phyloP scores from a whole-genome alignment of 1,284 basidiomycete genomes.

The Ceratobasidium sp. region DNA sequence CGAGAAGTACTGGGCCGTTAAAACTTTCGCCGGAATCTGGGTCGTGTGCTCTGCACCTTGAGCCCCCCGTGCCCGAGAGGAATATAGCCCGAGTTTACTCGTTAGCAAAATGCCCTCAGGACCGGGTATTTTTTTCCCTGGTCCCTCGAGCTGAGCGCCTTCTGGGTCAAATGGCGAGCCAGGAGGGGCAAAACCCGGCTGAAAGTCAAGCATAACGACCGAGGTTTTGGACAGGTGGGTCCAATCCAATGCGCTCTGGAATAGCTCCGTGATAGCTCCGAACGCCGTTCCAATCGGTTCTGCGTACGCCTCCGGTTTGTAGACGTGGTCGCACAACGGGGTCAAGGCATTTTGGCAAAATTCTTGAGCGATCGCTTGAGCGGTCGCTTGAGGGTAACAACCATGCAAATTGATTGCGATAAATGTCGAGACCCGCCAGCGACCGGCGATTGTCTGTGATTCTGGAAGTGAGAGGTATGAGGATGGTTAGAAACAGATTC shows the following conservation, averaged over 20 bases:
- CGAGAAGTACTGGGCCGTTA: slow-evolving; percentile 17
- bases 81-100: slow-evolving; percentile 8
- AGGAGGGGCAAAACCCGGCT: neutral
- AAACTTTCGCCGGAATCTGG: slow-evolving; percentile 1
- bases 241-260: slow-evolving; percentile 14
- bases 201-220: slow-evolving; percentile 16
- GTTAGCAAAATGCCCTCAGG: slow-evolving; percentile 4
- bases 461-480: neutral
- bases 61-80: neutral
- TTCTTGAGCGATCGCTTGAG: neutral
- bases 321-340: neutral
- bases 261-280: neutral
- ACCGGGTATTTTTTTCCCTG: neutral
- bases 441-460: slow-evolving; percentile 20
- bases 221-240: slow-evolving; percentile 2
- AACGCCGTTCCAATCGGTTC: neutral
- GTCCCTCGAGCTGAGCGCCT: neutral
- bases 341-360: neutral
- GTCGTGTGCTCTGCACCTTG: neutral
- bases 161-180: slow-evolving; percentile 1
- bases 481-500: neutral
- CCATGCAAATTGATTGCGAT: neutral
- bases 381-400: neutral
- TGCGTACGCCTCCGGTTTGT: neutral
- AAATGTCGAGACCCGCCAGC: slow-evolving; percentile 23